These are phyloP conservation scores for Mycena vulgaris DNA, from an alignment of 768 basidiomycete genomes.

Conservation along the genomic window DNA sequence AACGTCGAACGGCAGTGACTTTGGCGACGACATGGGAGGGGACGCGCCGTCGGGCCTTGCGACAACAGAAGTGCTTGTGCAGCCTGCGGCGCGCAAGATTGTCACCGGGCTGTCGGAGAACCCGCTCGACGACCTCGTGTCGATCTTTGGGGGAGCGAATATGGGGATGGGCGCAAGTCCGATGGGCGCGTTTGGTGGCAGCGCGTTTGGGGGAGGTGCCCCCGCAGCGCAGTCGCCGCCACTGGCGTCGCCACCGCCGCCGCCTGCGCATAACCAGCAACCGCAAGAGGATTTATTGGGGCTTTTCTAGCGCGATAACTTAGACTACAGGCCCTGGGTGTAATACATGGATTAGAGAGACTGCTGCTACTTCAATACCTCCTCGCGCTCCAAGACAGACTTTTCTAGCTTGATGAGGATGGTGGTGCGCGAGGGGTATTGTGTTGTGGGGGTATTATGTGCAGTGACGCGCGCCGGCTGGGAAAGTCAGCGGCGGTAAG, in stretches of 20 bases:
- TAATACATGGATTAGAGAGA: background rate
- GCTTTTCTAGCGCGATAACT: slow-evolving; percentile 57
- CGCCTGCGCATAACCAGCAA: slow-evolving; percentile 47
- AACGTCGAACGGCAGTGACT: slow-evolving; percentile 66
- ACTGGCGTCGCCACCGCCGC: slow-evolving; percentile 26
- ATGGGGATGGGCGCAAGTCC: slow-evolving; percentile 44
- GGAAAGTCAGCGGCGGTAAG: slow-evolving; percentile 29
- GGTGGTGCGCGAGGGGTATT: slow-evolving; percentile 89
- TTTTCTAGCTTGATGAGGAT: slow-evolving; percentile 97
- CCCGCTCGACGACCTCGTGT: slow-evolving; percentile 93
- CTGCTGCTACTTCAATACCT: slow-evolving; percentile 78
- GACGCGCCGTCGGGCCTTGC: slow-evolving; percentile 84
- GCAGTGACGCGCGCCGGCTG: slow-evolving; percentile 98
- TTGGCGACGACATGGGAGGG: slow-evolving; percentile 79
- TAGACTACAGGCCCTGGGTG: slow-evolving; percentile 8
- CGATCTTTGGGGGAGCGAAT: slow-evolving; percentile 82
- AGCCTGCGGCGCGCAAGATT: slow-evolving; percentile 81
- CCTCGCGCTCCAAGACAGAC: slow-evolving; percentile 94
- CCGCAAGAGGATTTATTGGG: slow-evolving; percentile 70
- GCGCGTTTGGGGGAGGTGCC: slow-evolving; percentile 13
- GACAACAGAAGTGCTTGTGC: slow-evolving; percentile 80
- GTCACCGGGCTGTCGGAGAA: slow-evolving; percentile 87
- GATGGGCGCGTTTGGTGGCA: slow-evolving; percentile 21
- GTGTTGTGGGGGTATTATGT: slow-evolving; percentile 89
- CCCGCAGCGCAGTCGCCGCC: slow-evolving; percentile 1